Evolutionary conservation across 495 filamentous ascomycete species (phyloP), one percentile per base, ranked within the genome.

Genomic region (Rostrohypoxylon terebratum): DNA sequence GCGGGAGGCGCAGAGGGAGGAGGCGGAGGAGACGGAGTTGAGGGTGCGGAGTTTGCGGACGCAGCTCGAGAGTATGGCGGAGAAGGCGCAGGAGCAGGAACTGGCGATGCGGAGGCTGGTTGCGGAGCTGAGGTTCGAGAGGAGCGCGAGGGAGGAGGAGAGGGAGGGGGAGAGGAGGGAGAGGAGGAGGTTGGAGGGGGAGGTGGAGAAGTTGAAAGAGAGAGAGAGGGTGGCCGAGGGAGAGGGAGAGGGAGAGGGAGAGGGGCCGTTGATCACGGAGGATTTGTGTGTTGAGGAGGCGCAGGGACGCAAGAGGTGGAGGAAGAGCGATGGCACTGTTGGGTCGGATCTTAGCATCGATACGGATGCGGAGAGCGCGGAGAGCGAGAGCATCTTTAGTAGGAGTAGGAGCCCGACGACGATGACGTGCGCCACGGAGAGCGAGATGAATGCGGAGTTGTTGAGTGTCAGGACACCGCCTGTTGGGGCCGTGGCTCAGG

Each of bases 21-120:
- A 95, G 76, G 79, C 91, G 2, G 91, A 92, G 60, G 92, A 93
- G 75, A 87, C 90, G n/a, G 85, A 90, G 50, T 90, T 90, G 9
- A 83, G 92, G 0, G 84, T 87, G 11, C 80, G 82, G 34, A 86
- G 91, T 68, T 82, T 94, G 23, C 92, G 91, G 79, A 83, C 84
- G 59, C 93, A 97, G 79, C 82, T 97, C 6, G 91, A 94, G 76
- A 89, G 87, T 38, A 90, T 95, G 89, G 88, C 92, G 1, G 84
- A 81, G n/a, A 87, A 89, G 70, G 89, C 89, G 0, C 78, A 82
- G 0, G 87, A 90, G 72, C 90, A 92, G 69, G 90, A 94, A 71
- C 77, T 79, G 57, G 85, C 83, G 50, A 90, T 93, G 87, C 82
- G 84, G 75, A 81, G 81, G 51, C 83, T 94, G 68, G 86, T 88